Conservation (phyloP, 2,329 filamentous ascomycete species). For the Lachnellula suecica region DNA sequence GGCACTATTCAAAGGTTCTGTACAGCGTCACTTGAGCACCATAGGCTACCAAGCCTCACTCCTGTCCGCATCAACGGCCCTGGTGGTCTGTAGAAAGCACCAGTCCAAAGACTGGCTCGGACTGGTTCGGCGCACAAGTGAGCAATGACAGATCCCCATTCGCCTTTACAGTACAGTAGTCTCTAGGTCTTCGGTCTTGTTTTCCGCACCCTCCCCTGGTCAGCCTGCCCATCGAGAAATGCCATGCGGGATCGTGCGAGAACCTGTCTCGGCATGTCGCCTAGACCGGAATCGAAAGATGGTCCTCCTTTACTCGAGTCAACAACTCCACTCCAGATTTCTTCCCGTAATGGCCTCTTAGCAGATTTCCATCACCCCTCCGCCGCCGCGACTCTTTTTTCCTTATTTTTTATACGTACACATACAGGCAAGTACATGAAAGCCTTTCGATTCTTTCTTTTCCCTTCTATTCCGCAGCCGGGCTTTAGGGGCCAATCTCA, state of each 20-base stretch:
- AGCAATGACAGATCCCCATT: too few relatives aligned
- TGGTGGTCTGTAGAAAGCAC: too few relatives aligned
- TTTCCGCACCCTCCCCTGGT: conserved; percentile 1
- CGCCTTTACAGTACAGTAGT: too few relatives aligned
- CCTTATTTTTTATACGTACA: conserved; percentile 19
- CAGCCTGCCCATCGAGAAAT: conserved; percentile 2
- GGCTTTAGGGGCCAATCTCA: too few relatives aligned
- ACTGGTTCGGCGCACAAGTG: too few relatives aligned
- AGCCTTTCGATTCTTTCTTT: conserved; percentile 23
- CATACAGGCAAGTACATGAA: conserved; percentile 21
- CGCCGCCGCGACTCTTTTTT: background rate
- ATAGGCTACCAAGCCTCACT: too few relatives aligned
- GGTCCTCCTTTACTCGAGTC: background rate
- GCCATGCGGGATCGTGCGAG: conserved; percentile 1
- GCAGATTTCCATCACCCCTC: conserved; percentile 3
- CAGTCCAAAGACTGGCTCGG: too few relatives aligned
- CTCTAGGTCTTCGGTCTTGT: too few relatives aligned
- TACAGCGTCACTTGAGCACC: too few relatives aligned
- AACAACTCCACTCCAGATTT: background rate
- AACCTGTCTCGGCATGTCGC: background rate
- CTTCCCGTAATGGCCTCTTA: background rate
- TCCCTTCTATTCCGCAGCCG: too few relatives aligned
- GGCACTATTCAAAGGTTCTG: too few relatives aligned
- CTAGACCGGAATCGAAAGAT: background rate
- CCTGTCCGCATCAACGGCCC: too few relatives aligned